Conservation (phyloP, 192 early-diverging fungal species). For the Entomortierella chlamydospora region DNA sequence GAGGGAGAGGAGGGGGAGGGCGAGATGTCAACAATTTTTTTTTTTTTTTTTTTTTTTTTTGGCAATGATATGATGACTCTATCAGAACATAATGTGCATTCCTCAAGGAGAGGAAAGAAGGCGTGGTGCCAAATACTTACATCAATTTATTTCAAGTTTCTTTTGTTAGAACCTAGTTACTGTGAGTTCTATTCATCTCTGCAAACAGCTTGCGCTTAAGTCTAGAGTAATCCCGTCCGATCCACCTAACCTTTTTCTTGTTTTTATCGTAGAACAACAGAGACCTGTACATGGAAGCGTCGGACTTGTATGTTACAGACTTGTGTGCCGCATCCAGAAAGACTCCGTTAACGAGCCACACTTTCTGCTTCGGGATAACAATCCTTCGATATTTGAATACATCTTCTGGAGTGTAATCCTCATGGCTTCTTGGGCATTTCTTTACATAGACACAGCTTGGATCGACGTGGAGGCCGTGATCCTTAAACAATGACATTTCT, state of each 20-base stretch:
- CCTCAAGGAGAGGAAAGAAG: too few relatives aligned
- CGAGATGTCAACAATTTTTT: too few relatives aligned
- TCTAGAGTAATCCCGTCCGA: background rate
- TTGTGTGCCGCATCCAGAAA: conserved; percentile 6
- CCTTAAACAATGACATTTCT: conserved; percentile 11
- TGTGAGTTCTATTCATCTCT: conserved; percentile 17
- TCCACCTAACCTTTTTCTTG: background rate
- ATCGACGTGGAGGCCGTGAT: conserved; percentile 1
- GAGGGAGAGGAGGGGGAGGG: too few relatives aligned
- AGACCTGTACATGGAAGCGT: conserved; percentile 9
- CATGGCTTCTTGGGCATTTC: background rate
- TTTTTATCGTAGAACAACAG: conserved; percentile 24
- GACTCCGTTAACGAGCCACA: conserved; percentile 16
- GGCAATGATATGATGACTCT: too few relatives aligned
- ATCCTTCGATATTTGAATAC: conserved; percentile 33
- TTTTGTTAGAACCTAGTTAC: background rate
- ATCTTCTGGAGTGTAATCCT: conserved; percentile 5
- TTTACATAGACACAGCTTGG: conserved; percentile 13
- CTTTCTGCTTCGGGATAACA: conserved; percentile 14
- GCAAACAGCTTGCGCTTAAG: conserved; percentile 18
- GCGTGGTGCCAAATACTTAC: too few relatives aligned
- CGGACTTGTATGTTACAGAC: conserved; percentile 26
- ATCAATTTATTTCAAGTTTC: too few relatives aligned
- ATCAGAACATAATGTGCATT: too few relatives aligned
- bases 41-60: too few relatives aligned